Conservation (phyloP, 139 green algal species). For the Eudorina sp. region DNA sequence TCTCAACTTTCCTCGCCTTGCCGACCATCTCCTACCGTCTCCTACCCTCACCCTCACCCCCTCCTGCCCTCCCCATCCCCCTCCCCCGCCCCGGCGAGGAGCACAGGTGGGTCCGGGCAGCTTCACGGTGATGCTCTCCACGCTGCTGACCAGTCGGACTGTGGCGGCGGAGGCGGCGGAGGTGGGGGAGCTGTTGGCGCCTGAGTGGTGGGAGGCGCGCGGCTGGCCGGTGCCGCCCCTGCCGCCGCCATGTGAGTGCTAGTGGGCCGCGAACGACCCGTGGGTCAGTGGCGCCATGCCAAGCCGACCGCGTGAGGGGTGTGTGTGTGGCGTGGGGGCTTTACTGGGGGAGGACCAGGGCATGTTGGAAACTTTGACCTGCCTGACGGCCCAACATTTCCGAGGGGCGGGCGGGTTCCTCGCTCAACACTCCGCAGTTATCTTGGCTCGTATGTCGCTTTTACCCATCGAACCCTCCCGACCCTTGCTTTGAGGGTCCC, state of each 20-base stretch:
- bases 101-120: slow-evolving; percentile 46
- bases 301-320: too few relatives aligned
- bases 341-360: too few relatives aligned
- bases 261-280: not conserved
- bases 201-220: slow-evolving; percentile 68
- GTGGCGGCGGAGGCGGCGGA: slow-evolving; percentile 30
- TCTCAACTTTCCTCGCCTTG: not conserved
- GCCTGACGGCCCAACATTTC: too few relatives aligned
- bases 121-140: slow-evolving; percentile 76
- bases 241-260: slow-evolving; percentile 53
- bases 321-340: too few relatives aligned
- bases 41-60: not conserved
- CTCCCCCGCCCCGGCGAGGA: too few relatives aligned
- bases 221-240: slow-evolving; percentile 54
- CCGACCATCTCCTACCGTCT: not conserved
- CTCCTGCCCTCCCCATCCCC: not conserved
- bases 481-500: too few relatives aligned
- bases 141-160: slow-evolving; percentile 54
- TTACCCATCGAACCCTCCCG: too few relatives aligned
- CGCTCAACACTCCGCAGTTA: too few relatives aligned
- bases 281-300: too few relatives aligned
- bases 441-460: too few relatives aligned
- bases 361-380: too few relatives aligned
- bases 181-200: slow-evolving; percentile 50
- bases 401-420: too few relatives aligned